Conservation (phyloP, 2,329 filamentous ascomycete species). For the Colletotrichum truncatum region DNA sequence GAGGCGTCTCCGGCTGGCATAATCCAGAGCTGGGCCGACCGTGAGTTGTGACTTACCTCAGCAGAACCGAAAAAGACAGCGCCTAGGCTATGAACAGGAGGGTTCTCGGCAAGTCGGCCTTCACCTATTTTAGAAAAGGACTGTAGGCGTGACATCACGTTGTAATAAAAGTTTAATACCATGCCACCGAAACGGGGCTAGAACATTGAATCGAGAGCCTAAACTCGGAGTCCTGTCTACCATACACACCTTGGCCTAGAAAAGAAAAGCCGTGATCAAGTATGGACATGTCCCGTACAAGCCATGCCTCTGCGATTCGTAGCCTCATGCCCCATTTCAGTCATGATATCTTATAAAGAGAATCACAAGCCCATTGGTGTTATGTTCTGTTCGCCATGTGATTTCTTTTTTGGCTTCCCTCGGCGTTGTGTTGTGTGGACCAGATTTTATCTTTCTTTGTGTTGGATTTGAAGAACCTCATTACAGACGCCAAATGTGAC, state of each 20-base stretch:
- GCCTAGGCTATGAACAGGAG: conserved; percentile 7
- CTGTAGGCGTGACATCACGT: conserved; percentile 2
- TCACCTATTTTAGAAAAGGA: background rate
- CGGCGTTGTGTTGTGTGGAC: conserved; percentile 16
- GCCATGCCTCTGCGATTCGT: background rate
- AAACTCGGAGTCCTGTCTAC: background rate
- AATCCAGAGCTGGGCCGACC: conserved; percentile 82
- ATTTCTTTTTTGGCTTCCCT: background rate
- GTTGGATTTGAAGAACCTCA: conserved; percentile 66
- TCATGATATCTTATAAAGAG: background rate
- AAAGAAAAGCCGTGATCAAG: background rate
- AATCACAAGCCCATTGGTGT: conserved; percentile 16
- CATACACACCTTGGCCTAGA: background rate
- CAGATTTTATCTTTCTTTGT: conserved; percentile 55
- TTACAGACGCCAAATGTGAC: conserved; percentile 75
- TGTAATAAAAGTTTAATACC: conserved; percentile 18
- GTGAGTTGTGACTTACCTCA: conserved; percentile 42
- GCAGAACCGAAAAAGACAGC: background rate
- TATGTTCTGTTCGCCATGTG: conserved; percentile 12
- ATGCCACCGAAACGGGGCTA: background rate
- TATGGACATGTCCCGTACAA: background rate
- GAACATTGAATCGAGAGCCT: background rate
- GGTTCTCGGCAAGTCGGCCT: background rate
- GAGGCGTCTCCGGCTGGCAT: conserved; percentile 83
- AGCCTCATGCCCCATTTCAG: background rate